phyloP scores from a whole-genome alignment of 176 grass and related monocot genomes.

The Triticum urartu region DNA sequence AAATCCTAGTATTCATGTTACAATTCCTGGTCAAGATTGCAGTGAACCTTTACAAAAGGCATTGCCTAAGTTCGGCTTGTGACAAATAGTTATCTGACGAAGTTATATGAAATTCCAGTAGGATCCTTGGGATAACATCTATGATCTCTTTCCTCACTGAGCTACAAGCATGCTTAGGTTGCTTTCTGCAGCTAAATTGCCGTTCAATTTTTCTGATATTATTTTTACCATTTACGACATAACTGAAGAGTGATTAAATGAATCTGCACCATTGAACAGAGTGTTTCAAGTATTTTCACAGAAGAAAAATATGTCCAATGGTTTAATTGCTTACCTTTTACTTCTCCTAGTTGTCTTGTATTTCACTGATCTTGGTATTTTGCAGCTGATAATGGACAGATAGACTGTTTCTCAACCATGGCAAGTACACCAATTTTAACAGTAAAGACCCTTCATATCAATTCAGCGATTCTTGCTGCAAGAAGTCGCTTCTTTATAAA shows the following conservation, averaged over 20 bases:
- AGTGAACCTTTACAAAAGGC: neutral
- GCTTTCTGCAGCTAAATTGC: neutral
- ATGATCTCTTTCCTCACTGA: neutral
- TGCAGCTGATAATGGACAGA: constrained; percentile 63
- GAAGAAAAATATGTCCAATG: neutral
- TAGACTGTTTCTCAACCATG: constrained; percentile 50
- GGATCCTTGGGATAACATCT: neutral
- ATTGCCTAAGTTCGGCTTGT: neutral
- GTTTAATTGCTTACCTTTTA: neutral
- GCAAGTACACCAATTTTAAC: constrained; percentile 41
- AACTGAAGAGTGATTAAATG: neutral
- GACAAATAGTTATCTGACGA: neutral
- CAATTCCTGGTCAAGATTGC: neutral
- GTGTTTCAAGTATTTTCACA: neutral
- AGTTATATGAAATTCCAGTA: neutral
- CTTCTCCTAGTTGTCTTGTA: neutral
- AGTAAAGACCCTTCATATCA: constrained; percentile 82
- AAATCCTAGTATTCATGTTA: neutral
- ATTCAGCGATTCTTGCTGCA: constrained; percentile 92
- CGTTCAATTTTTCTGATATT: neutral
- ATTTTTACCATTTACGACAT: neutral
- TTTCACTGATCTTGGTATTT: constrained; percentile 9
- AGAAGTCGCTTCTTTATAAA: constrained; percentile 97
- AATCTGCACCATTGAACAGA: neutral
- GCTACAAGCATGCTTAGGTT: neutral